Base-by-base conservation (phyloP, 371 early-diverging fungal genomes). In the Mucor irregularis region DNA sequence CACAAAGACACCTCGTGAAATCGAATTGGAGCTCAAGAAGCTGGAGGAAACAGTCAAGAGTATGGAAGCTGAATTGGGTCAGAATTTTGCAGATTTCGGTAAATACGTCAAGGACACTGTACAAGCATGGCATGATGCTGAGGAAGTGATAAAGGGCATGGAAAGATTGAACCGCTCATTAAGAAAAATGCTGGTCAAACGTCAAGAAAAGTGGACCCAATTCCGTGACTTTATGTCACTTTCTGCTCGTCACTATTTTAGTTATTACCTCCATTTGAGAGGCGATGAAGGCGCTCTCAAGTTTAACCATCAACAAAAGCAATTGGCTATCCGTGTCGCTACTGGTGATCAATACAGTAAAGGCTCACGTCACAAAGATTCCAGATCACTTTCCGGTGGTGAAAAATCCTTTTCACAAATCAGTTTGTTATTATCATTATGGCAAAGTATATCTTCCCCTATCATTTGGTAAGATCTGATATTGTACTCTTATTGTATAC, bases 401-500 rank as follows among this genome's bases (percentile, higher is more conserved):
- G 99, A 99, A 77, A 97, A 99, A 70, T 95, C 96, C n/a, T 99
- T 94, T 65, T 91, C 98, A 0, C 97, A 98, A 17, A 88, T 99
- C 31, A 99, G 98, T 68, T 78, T 99, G 48, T 78, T 99, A 22
- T 74, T 99, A 44, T 78, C 97, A 10, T 75, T 99, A 28, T 99
- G 99, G 99, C 93, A 96, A 46, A 85, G 91, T 17, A 94, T 99
- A 84, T 82, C 88, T 14, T 90, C 94, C 21, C 97, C 99, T 3
- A 86, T 99, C 44, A 83, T 98, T 29, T 90, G 96, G 87, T 87
- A 75, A 54, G 63, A 57, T 19, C 22, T 33, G 16, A 31, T 34
- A 17, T 13, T 8, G 4, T 31, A 21, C 9, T 17, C 19, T 24
- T 50, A 34, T 47, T 31, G n/a, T n/a, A n/a, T n/a, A n/a, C n/a